Evolutionary conservation across 2,329 filamentous ascomycete genomes (phyloP).

Genomic region (Huntiella decipiens): DNA sequence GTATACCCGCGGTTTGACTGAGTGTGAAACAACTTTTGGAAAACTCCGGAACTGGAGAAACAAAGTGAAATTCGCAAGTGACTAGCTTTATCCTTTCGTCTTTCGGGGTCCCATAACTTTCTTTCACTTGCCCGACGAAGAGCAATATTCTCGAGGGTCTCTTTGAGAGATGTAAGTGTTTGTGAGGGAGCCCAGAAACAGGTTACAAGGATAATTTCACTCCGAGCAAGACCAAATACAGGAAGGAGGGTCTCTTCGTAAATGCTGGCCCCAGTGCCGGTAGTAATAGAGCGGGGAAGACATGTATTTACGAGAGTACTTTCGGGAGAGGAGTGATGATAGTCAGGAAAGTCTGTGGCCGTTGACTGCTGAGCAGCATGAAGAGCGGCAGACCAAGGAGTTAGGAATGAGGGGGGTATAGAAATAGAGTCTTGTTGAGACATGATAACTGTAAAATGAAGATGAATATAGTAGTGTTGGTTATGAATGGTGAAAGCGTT

Average conservation of each 20-base stretch:
- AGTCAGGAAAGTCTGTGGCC: conserved; percentile 27
- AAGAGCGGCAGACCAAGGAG: conserved; percentile 5
- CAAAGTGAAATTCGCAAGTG: conserved; percentile 48
- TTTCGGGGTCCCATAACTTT: conserved; percentile 12
- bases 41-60: conserved; percentile 53
- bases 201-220: conserved; percentile 57
- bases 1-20: conserved; percentile 40
- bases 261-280: conserved; percentile 40
- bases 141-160: conserved; percentile 41
- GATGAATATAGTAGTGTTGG: too few relatives aligned
- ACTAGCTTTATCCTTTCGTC: conserved; percentile 3
- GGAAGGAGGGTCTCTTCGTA: conserved; percentile 38
- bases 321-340: conserved; percentile 25
- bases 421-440: too few relatives aligned
- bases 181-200: conserved; percentile 63
- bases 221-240: conserved; percentile 37
- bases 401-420: not conserved
- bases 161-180: conserved; percentile 36
- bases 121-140: conserved; percentile 19
- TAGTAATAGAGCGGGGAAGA: conserved; percentile 26
- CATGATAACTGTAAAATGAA: too few relatives aligned
- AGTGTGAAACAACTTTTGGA: conserved; percentile 59
- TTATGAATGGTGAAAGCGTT: too few relatives aligned
- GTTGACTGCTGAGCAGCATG: conserved; percentile 18
- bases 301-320: conserved; percentile 29